Conservation (phyloP, 352 stramenopile species). For the Phytopythium ostracodes region DNA sequence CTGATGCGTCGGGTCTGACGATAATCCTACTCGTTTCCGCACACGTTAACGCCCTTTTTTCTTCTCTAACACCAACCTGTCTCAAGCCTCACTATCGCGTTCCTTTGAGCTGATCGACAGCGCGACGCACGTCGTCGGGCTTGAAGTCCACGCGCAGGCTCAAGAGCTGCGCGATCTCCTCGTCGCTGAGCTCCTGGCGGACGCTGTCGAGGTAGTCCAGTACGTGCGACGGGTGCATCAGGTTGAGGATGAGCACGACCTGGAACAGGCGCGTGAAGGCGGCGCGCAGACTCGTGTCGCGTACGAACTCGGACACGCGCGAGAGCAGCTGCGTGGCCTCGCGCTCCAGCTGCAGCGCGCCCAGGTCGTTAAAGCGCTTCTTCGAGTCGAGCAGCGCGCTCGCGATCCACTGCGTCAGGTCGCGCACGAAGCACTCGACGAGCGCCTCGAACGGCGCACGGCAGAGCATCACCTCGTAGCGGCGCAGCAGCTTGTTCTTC, state of each 20-base stretch:
- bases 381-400: slow-evolving; percentile 36
- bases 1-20: background rate
- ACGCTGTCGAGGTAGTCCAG: slow-evolving; percentile 62
- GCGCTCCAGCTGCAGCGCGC: slow-evolving; percentile 72
- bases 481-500: slow-evolving; percentile 54
- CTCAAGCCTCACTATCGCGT: background rate
- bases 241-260: slow-evolving; percentile 73
- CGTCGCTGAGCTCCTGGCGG: slow-evolving; percentile 33
- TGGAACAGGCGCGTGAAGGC: slow-evolving; percentile 79
- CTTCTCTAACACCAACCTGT: background rate
- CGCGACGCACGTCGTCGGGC: slow-evolving; percentile 35
- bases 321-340: slow-evolving; percentile 63
- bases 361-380: slow-evolving; percentile 77
- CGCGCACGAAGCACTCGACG: slow-evolving; percentile 51
- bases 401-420: slow-evolving; percentile 61
- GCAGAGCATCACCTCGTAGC: slow-evolving; percentile 60
- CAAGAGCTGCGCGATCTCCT: slow-evolving; percentile 53
- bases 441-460: slow-evolving; percentile 60
- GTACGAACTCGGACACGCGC: slow-evolving; percentile 44
- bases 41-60: background rate
- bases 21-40: background rate
- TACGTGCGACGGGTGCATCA: slow-evolving; percentile 71
- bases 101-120: slow-evolving; percentile 24
- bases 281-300: slow-evolving; percentile 49
- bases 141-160: slow-evolving; percentile 74